phyloP scores from a whole-genome alignment of 805 yeast genomes.

The Saturnispora hagleri region DNA sequence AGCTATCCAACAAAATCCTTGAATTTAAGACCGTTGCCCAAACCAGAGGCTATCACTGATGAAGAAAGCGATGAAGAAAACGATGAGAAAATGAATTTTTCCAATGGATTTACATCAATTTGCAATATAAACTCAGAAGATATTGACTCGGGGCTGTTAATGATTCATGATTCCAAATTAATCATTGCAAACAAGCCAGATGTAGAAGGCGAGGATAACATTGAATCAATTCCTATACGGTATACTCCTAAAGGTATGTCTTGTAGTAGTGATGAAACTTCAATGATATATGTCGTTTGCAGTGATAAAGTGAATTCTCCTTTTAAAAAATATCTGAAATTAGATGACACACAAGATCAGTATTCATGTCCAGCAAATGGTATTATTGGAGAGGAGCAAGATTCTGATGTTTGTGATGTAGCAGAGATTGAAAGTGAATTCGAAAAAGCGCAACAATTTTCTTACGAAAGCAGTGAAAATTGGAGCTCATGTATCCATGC shows the following conservation, averaged over 20 bases:
- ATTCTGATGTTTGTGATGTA: slow-evolving; percentile 17
- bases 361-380: slow-evolving; percentile 14
- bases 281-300: slow-evolving; percentile 34
- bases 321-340: slow-evolving; percentile 17
- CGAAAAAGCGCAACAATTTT: slow-evolving; percentile 38
- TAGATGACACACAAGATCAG: slow-evolving; percentile 8
- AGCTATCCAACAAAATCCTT: slow-evolving; percentile 31
- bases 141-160: slow-evolving; percentile 52
- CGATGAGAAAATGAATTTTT: not conserved
- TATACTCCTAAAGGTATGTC: slow-evolving; percentile 43
- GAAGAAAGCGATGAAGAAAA: slow-evolving; percentile 5
- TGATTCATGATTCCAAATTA: slow-evolving; percentile 43
- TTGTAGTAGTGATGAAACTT: slow-evolving; percentile 13
- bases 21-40: slow-evolving; percentile 39
- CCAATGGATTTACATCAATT: slow-evolving; percentile 31
- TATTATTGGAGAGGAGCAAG: slow-evolving; percentile 17
- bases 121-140: slow-evolving; percentile 53
- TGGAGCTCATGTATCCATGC: slow-evolving; percentile 53
- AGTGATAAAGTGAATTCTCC: slow-evolving; percentile 30
- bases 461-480: slow-evolving; percentile 23
- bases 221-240: slow-evolving; percentile 35
- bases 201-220: slow-evolving; percentile 20
- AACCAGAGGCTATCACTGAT: slow-evolving; percentile 34
- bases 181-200: slow-evolving; percentile 37
- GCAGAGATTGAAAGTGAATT: slow-evolving; percentile 13